Evolutionary conservation across 441 rosid genomes (phyloP).

Genomic region (Populus hybrid): DNA sequence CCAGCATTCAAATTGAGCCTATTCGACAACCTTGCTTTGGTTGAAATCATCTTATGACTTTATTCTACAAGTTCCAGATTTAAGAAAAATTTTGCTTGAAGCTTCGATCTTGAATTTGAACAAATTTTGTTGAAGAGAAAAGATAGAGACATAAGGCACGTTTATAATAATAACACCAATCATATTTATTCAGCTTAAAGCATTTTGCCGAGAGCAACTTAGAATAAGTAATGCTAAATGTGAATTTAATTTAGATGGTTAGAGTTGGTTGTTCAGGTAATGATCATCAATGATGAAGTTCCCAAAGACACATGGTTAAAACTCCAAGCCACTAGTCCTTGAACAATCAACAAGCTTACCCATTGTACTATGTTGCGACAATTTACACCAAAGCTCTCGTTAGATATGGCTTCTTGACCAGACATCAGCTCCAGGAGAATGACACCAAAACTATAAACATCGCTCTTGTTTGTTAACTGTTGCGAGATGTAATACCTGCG

Average conservation of each 20-base stretch:
- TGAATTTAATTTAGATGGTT: too few relatives aligned
- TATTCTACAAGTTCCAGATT: background rate
- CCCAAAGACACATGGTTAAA: background rate
- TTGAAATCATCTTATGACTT: background rate
- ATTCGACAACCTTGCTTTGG: too few relatives aligned
- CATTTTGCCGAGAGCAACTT: background rate
- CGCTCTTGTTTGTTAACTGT: conserved; percentile 83
- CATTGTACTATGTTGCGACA: conserved; percentile 97
- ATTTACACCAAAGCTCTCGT: conserved; percentile 83
- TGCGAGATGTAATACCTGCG: conserved; percentile 93
- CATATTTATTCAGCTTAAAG: background rate
- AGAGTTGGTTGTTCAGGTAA: background rate
- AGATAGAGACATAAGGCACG: background rate
- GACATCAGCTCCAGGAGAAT: conserved; percentile 95
- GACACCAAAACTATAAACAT: conserved; percentile 96
- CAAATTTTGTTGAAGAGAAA: background rate
- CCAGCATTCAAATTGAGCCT: background rate
- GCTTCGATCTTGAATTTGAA: background rate
- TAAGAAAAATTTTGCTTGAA: background rate
- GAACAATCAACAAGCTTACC: conserved; percentile 44
- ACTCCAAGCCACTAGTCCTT: background rate
- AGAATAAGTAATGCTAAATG: too few relatives aligned
- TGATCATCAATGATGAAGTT: background rate
- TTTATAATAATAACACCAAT: background rate
- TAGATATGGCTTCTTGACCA: conserved; percentile 93